Evolutionary conservation across 1,284 basidiomycete genomes (phyloP).

Genomic region (Sanghuangporus weigelae): DNA sequence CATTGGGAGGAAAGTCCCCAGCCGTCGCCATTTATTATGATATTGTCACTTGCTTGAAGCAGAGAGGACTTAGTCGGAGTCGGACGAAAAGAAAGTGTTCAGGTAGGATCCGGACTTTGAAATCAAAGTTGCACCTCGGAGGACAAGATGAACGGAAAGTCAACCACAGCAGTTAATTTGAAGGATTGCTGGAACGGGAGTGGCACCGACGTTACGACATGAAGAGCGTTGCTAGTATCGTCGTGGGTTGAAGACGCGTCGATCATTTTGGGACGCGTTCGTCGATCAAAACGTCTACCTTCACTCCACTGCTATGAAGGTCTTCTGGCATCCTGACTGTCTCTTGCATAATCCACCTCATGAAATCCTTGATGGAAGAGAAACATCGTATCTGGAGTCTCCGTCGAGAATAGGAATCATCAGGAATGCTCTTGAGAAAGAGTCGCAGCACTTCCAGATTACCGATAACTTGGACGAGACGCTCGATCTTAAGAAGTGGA

Average conservation of each 20-base stretch:
- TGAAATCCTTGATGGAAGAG: constrained; percentile 29
- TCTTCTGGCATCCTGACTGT: constrained; percentile 18
- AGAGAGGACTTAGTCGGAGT: neutral
- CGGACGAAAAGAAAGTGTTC: neutral
- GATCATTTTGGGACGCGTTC: neutral
- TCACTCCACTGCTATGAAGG: constrained; percentile 12
- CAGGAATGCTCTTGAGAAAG: constrained; percentile 23
- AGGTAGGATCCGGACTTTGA: neutral
- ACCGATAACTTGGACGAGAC: constrained; percentile 17
- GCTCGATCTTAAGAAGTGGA: constrained; percentile 18
- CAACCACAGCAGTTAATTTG: too few relatives aligned
- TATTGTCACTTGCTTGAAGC: neutral
- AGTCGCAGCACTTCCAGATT: constrained; percentile 21
- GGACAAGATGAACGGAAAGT: neutral
- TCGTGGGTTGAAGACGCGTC: neutral
- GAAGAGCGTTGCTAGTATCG: neutral
- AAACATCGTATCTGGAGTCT: constrained; percentile 29
- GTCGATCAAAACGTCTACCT: neutral
- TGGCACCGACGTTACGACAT: neutral
- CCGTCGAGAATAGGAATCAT: constrained; percentile 27
- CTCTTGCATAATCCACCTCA: constrained; percentile 29
- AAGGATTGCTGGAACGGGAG: neutral
- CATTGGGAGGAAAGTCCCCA: constrained; percentile 44
- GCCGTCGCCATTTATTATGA: constrained; percentile 13
- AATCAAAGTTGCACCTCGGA: neutral